phyloP scores from a whole-genome alignment of 2,329 filamentous ascomycete species.

The Diatrype stigma region DNA sequence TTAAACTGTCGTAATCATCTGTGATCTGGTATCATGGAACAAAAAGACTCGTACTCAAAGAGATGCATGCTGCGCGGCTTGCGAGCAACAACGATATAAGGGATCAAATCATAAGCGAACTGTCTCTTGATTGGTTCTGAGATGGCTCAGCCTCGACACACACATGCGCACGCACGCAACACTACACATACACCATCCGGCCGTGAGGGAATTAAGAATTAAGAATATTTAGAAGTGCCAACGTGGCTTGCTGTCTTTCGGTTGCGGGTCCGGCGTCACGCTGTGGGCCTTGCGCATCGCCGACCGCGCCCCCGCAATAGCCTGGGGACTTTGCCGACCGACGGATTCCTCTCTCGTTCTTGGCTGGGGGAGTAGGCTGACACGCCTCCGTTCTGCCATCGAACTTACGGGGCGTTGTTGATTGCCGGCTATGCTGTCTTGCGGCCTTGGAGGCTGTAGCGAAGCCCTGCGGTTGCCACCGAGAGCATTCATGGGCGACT shows the following conservation, averaged over 20 bases:
- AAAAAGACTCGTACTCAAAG: not conserved
- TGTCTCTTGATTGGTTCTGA: not conserved
- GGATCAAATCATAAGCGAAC: not conserved
- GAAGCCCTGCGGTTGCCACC: constrained; percentile 49
- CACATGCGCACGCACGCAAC: no score
- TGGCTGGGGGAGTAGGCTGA: constrained; percentile 51
- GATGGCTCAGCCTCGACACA: not conserved
- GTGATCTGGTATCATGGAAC: not conserved
- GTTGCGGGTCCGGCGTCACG: constrained; percentile 23
- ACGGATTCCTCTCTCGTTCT: constrained; percentile 31
- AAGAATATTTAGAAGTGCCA: constrained; percentile 38
- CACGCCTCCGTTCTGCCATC: constrained; percentile 45
- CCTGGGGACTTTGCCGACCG: constrained; percentile 47
- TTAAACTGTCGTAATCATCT: not conserved
- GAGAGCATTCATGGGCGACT: constrained; percentile 40
- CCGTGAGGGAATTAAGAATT: not conserved
- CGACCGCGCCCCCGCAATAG: constrained; percentile 40
- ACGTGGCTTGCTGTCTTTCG: constrained; percentile 42
- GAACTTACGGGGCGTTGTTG: constrained; percentile 52
- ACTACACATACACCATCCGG: no score
- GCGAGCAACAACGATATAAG: not conserved
- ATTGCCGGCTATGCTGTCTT: constrained; percentile 22
- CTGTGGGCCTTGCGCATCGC: constrained; percentile 38
- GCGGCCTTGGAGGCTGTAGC: constrained; percentile 43
- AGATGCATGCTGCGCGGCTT: not conserved